A percentile compares a stretch with the other conserved stretches of the same genome.
phyloP scores from a whole-genome alignment of 2,329 filamentous ascomycete genomes.

The Volutella citrinella region DNA sequence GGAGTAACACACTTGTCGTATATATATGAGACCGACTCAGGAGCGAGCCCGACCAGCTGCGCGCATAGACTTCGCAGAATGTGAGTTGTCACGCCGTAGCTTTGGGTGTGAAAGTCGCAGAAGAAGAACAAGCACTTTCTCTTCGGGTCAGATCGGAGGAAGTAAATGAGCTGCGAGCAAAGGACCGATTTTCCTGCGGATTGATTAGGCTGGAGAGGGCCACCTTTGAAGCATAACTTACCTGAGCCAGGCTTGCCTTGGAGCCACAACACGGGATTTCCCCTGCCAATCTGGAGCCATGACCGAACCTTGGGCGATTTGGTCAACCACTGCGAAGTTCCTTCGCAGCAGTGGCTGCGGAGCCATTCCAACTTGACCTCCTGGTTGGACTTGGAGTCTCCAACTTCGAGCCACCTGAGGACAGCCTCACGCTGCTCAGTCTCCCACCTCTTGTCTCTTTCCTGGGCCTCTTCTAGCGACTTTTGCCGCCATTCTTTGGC shows the following conservation, averaged over 20 bases:
- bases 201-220: background rate
- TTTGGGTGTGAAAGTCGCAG: conserved; percentile 2
- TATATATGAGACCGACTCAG: background rate
- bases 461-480: background rate
- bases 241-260: conserved; percentile 8
- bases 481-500: conserved; percentile 2
- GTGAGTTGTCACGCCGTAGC: background rate
- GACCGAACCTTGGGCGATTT: conserved; percentile 1
- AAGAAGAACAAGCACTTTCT: conserved; percentile 5
- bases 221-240: background rate
- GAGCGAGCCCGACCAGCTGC: background rate
- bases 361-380: conserved; percentile 6
- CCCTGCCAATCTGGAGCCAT: conserved; percentile 4
- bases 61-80: background rate
- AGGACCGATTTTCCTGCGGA: conserved; percentile 9
- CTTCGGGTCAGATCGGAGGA: background rate
- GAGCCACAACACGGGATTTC: conserved; percentile 2
- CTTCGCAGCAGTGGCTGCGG: background rate
- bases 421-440: conserved; percentile 1
- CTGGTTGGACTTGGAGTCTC: conserved; percentile 1
- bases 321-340: conserved; percentile 3
- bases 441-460: background rate
- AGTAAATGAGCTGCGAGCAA: conserved; percentile 1
- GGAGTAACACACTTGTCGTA: conserved; percentile 2
- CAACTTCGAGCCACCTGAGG: conserved; percentile 3